Conservation (phyloP, 257 asterid species). For the Nicotiana obtusifolia region DNA sequence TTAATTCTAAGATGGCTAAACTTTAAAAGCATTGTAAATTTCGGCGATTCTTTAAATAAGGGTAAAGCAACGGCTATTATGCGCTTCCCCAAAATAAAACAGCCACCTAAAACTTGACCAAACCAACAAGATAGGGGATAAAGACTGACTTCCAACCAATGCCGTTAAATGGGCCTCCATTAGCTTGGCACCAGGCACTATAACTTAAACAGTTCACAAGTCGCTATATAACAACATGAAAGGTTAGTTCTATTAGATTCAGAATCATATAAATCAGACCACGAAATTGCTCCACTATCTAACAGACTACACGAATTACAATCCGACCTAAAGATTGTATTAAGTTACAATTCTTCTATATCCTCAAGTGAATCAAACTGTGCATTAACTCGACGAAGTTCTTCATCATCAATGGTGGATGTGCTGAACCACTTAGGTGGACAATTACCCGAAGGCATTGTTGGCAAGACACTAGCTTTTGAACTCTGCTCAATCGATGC, state of each 20-base stretch:
- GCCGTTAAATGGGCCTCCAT: background rate
- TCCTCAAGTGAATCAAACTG: constrained; percentile 60
- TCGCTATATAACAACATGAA: background rate
- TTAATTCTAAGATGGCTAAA: too few relatives aligned
- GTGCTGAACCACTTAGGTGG: constrained; percentile 57
- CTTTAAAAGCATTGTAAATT: too few relatives aligned
- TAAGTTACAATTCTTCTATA: constrained; percentile 44
- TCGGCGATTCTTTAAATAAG: too few relatives aligned
- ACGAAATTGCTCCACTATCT: background rate
- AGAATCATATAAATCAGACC: background rate
- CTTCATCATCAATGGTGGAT: constrained; percentile 39
- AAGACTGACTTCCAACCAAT: background rate
- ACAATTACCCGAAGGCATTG: constrained; percentile 14
- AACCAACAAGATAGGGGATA: background rate
- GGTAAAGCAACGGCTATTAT: too few relatives aligned
- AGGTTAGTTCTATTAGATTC: background rate
- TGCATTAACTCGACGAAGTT: constrained; percentile 39
- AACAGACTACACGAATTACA: background rate
- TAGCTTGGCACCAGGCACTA: background rate
- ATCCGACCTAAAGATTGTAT: background rate
- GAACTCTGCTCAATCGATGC: constrained; percentile 18
- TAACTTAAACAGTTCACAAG: background rate
- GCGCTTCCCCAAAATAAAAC: background rate
- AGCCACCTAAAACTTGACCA: background rate
- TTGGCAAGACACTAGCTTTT: constrained; percentile 11